phyloP scores from a whole-genome alignment of 805 yeast genomes.

The Metschnikowia lunata region DNA sequence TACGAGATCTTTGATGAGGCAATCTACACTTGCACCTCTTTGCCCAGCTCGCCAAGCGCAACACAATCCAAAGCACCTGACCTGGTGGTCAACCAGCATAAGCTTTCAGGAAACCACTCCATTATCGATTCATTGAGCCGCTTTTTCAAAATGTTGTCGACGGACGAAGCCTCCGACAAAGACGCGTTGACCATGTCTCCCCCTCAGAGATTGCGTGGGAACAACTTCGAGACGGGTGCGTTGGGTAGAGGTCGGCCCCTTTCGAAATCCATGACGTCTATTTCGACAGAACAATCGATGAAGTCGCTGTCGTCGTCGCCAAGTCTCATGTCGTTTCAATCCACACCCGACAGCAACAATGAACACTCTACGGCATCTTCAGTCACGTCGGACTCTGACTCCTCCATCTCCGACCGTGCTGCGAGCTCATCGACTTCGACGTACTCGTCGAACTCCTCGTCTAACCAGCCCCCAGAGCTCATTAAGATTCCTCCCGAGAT shows the following conservation, averaged over 20 bases:
- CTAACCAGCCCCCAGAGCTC: constrained; percentile 41
- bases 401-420: constrained; percentile 17
- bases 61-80: neutral
- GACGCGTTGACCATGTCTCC: constrained; percentile 9
- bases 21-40: constrained; percentile 38
- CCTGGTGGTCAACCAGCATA: constrained; percentile 11
- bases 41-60: constrained; percentile 16
- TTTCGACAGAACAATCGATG: constrained; percentile 30
- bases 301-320: constrained; percentile 37
- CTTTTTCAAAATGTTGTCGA: constrained; percentile 33
- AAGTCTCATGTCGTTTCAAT: constrained; percentile 33
- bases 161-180: constrained; percentile 23
- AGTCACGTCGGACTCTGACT: constrained; percentile 28
- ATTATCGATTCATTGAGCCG: constrained; percentile 30
- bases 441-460: constrained; percentile 5
- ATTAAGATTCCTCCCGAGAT: constrained; percentile 42
- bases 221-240: neutral
- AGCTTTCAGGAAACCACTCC: constrained; percentile 32
- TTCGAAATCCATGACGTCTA: constrained; percentile 31
- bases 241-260: constrained; percentile 18
- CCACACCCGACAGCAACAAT: constrained; percentile 34
- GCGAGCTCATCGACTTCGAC: constrained; percentile 14
- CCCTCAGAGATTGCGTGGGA: constrained; percentile 5
- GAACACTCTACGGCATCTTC: constrained; percentile 32
- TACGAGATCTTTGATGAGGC: constrained; percentile 67